Base-by-base conservation (phyloP, 495 filamentous ascomycete genomes). In the Baudoinia panamericana region DNA sequence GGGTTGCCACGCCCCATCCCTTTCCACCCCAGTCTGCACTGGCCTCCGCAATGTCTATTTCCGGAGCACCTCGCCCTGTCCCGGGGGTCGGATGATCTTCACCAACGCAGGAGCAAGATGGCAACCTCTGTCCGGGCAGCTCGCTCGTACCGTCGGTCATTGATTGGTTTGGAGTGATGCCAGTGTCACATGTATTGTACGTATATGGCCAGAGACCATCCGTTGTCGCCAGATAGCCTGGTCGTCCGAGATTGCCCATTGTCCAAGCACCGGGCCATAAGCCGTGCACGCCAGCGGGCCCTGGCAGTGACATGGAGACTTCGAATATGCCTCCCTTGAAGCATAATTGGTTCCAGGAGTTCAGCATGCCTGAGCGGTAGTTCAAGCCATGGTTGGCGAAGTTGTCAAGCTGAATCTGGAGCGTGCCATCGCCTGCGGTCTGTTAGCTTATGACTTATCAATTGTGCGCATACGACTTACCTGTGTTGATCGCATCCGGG, bases 181-280 rank as follows among this genome's bases (percentile, higher is more conserved):
- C 81, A 5, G 68, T 69, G 56, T 85, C 81, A 50, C 81, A 86
- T 23, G 67, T 58, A 47, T 84, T 70, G 53, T 86, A 85, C 51
- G 76, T 82, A 60, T 83, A 85, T 2, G 81, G 81, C 81, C 57
- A 60, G 34, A 60, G 28, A 12, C 57, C 57, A 12, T 60, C 57
- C 5, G 56, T 60, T 4, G 57, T 48, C 6, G 56, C 48, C 21
- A 51, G 21, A 33, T 60, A 56, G 28, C 57, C 57, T n/a, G 57
- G 57, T 13, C 57, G 39, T 15, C 57, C 57, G 4, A 60, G 56
- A 36, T 60, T 60, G 15, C 57, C 57, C 56, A 60, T 60, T 2
- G 80, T 69, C 81, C 81, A 86, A 59, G 83, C 82, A 50, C 80
- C 81, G 39, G 80, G 80, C 81, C 81, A 85, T 57, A 84, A 79